These are phyloP conservation scores for Jatropha multifida DNA, from an alignment of 441 rosid genomes.

Conservation along the genomic window DNA sequence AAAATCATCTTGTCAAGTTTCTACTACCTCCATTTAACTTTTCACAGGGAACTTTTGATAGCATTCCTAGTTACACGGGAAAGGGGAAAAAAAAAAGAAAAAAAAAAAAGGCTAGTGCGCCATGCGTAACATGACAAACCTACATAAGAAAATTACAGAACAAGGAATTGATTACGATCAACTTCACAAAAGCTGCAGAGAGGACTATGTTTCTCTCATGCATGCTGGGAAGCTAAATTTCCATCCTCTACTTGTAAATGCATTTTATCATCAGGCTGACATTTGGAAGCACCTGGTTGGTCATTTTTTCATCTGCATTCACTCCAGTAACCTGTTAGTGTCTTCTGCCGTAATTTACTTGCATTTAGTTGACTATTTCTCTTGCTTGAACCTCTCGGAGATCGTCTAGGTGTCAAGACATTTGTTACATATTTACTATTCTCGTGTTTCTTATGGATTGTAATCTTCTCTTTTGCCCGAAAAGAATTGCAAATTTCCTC, in stretches of 20 bases:
- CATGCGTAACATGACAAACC: not conserved
- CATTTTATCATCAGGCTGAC: slow-evolving; percentile 24
- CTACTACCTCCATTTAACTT: slow-evolving; percentile 7
- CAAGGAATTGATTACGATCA: slow-evolving; percentile 41
- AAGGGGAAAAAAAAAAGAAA: too few species aligned
- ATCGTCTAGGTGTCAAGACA: slow-evolving; percentile 33
- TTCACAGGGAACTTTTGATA: not conserved
- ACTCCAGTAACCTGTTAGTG: slow-evolving; percentile 20
- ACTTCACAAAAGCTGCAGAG: slow-evolving; percentile 45
- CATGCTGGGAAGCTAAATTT: slow-evolving; percentile 39
- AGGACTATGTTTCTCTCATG: slow-evolving; percentile 19
- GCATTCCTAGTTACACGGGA: slow-evolving; percentile 4
- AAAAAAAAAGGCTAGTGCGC: not conserved
- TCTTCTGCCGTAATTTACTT: slow-evolving; percentile 16
- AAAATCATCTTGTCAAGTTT: not conserved
- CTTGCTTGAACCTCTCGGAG: slow-evolving; percentile 47
- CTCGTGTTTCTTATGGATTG: slow-evolving; percentile 22
- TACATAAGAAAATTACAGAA: slow-evolving; percentile 26
- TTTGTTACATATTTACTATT: slow-evolving; percentile 25
- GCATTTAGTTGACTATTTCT: slow-evolving; percentile 18
- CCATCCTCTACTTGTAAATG: slow-evolving; percentile 8
- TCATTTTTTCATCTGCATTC: slow-evolving; percentile 28
- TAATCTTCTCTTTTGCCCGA: slow-evolving; percentile 20
- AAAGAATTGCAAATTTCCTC: slow-evolving; percentile 13
- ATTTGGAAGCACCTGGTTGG: slow-evolving; percentile 23